A percentile compares a stretch with the other conserved stretches of the same genome.
phyloP scores from a whole-genome alignment of 163 green algal species.

The Scenedesmus sp. region DNA sequence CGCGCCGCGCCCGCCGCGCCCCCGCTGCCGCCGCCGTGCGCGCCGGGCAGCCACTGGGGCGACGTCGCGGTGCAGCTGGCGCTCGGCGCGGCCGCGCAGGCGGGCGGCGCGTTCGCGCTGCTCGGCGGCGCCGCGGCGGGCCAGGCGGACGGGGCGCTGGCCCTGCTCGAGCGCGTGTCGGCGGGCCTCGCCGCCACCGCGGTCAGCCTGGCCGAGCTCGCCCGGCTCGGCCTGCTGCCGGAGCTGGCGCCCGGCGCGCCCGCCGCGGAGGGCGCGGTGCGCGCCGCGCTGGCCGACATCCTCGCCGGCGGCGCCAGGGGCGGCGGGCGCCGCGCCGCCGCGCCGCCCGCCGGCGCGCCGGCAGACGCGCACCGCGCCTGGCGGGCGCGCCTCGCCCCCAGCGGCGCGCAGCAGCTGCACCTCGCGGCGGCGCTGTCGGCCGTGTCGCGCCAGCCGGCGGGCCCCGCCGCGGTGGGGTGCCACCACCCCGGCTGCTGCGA shows the following conservation, averaged over 20 bases:
- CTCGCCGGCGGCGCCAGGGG: not conserved
- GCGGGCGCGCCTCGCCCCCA: not conserved
- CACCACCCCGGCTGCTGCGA: constrained; percentile 15
- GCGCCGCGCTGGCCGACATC: not conserved
- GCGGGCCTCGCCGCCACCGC: constrained; percentile 9
- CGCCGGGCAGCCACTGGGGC: not conserved
- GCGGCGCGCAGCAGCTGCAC: not conserved
- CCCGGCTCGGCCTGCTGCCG: constrained; percentile 15
- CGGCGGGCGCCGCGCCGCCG: too few species aligned
- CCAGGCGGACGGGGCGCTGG: constrained; percentile 4
- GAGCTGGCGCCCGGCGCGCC: not conserved
- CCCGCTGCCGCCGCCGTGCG: too few species aligned
- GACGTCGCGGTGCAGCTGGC: constrained; percentile 1
- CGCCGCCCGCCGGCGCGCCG: not conserved
- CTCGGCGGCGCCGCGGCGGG: constrained; percentile 2
- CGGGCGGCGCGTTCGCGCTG: constrained; percentile 4
- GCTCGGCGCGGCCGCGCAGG: constrained; percentile 13
- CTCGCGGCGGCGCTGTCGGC: constrained; percentile 2
- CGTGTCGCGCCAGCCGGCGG: not conserved
- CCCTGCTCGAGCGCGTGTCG: constrained; percentile 19
- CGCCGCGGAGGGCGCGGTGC: not conserved
- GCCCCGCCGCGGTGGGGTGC: not conserved
- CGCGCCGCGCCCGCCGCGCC: too few species aligned
- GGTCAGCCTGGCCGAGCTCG: constrained; percentile 14
- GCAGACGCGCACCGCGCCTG: constrained; percentile 7